These are phyloP conservation scores for Geranium incanum DNA, from an alignment of 441 rosid species.

Conservation along the genomic window DNA sequence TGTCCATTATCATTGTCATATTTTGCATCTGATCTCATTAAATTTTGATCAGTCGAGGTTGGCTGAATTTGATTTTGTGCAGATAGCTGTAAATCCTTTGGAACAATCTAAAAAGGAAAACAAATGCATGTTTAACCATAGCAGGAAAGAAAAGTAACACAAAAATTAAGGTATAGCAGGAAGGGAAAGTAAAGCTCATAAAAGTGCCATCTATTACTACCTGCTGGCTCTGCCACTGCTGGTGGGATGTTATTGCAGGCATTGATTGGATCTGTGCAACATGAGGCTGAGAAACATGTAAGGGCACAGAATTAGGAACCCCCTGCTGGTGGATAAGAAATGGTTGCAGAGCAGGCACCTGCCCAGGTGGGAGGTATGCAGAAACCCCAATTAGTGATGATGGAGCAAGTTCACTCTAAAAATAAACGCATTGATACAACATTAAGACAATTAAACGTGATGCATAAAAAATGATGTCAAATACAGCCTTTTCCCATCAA, in stretches of 20 bases:
- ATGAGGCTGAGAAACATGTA: conserved; percentile 55
- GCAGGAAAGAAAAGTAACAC: not conserved
- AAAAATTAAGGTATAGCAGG: not conserved
- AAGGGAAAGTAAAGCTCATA: not conserved
- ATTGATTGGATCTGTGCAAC: conserved; percentile 47
- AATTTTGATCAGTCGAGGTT: conserved; percentile 46
- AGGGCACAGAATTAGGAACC: conserved; percentile 50
- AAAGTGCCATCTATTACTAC: conserved; percentile 27
- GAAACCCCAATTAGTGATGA: conserved; percentile 61
- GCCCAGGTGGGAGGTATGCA: conserved; percentile 66
- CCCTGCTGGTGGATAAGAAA: conserved; percentile 72
- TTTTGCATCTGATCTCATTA: conserved; percentile 42
- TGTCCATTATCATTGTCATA: conserved; percentile 60
- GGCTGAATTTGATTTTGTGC: conserved; percentile 41
- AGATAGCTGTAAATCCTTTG: conserved; percentile 45
- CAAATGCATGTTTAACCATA: conserved; percentile 10
- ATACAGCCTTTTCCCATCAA: not conserved
- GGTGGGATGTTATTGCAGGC: conserved; percentile 38
- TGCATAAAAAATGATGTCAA: not conserved
- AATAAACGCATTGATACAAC: conserved; percentile 2
- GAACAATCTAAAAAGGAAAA: conserved; percentile 39
- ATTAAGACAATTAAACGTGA: not conserved
- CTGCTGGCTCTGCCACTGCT: conserved; percentile 75
- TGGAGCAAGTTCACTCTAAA: conserved; percentile 51
- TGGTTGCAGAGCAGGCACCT: conserved; percentile 67